Evolutionary conservation across 495 filamentous ascomycete species (phyloP), one percentile per base, ranked within the genome.

Genomic region (Ascobolus immersus): DNA sequence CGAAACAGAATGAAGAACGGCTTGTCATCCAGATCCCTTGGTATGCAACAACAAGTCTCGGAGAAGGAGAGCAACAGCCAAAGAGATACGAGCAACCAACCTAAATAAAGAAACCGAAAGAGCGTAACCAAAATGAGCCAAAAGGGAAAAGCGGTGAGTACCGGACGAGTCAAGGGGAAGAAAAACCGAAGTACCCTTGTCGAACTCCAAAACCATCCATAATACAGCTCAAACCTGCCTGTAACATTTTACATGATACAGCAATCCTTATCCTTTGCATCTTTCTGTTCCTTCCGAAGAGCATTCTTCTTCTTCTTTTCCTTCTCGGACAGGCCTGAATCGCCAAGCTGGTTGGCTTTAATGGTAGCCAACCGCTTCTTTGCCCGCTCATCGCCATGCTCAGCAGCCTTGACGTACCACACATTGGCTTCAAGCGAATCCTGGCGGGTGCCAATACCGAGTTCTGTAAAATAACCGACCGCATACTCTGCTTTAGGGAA

Each of bases 361-460:
- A 99, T 94, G 6, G 77, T 73, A 21, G 75, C 72, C 17, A 99
- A 61, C 3, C 86, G 65, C 37, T 79, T 71, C 47, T 74, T 80
- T 12, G 86, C 86, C 13, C 80, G 67, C 44, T 79, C 73, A 41
- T 94, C 84, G 27, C 84, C 86, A 27, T 80, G 71, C 37, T 90
- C 86, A 7, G 86, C 89, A 2, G 86, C 84, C 51, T 76, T 76
- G 33, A 94, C 89, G 48, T 99, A 99, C 89, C 84, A 94, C 5
- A 91, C 77, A 44, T 94, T 94, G 35, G 86, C 84, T 49, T 93
- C 79, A 38, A 99, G 62, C 2, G 80, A 69, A 50, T 99, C 86
- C 14, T 81, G 71, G 4, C 80, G 74, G 51, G 78, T 90, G 15
- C 86, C 86, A 39, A 99, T 92, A 33, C 86, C 86, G 74, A 82